These are phyloP conservation scores for Cardamine resedifolia DNA, from an alignment of 345 rosid species.

Conservation along the genomic window DNA sequence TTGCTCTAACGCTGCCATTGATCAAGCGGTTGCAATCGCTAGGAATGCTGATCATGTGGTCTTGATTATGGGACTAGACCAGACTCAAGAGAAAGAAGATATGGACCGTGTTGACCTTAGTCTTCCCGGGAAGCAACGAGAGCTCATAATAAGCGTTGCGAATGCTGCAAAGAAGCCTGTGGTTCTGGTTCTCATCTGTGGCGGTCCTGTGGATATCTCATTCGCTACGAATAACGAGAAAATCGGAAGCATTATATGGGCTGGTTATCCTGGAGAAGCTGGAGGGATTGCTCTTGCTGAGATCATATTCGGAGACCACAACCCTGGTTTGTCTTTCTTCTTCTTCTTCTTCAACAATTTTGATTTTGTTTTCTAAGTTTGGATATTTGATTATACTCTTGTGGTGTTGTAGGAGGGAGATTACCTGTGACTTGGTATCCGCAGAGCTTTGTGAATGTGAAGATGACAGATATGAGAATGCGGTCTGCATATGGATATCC, in stretches of 20 bases:
- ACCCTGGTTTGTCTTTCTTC: constrained; percentile 60
- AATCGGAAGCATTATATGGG: constrained; percentile 85
- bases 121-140: constrained; percentile 76
- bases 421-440: constrained; percentile 93
- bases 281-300: constrained; percentile 86
- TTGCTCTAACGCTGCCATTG: constrained; percentile 56
- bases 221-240: constrained; percentile 56
- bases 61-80: constrained; percentile 83
- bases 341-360: background rate
- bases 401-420: constrained; percentile 67
- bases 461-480: constrained; percentile 94
- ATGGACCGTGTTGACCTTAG: constrained; percentile 64
- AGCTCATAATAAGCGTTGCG: constrained; percentile 60
- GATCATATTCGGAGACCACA: constrained; percentile 82
- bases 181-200: constrained; percentile 65
- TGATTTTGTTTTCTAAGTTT: background rate
- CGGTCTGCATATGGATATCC: constrained; percentile 70
- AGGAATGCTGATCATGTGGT: constrained; percentile 64
- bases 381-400: background rate
- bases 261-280: constrained; percentile 92
- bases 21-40: constrained; percentile 55
- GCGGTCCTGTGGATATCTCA: constrained; percentile 83
- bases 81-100: constrained; percentile 71
- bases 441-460: constrained; percentile 53
- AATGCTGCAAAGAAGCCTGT: constrained; percentile 67